Conservation (phyloP, 768 basidiomycete species). For the Collybia nuda region DNA sequence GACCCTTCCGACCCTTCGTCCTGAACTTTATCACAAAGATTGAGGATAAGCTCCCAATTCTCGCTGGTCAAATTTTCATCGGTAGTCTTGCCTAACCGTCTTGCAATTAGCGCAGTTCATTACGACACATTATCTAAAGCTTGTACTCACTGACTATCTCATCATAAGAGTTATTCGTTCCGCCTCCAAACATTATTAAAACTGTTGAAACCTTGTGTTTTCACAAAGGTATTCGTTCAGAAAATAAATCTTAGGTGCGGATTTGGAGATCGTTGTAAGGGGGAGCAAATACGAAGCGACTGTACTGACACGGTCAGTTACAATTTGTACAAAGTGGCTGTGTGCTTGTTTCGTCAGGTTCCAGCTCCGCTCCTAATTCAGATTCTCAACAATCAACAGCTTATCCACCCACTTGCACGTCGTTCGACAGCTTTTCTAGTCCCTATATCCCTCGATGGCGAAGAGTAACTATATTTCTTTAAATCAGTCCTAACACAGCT, state of each 20-base stretch:
- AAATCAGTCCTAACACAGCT: not conserved
- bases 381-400: conserved; percentile 1
- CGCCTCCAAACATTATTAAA: conserved; percentile 67
- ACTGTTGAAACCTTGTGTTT: conserved; percentile 8
- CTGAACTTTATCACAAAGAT: conserved; percentile 93
- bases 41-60: conserved; percentile 94
- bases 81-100: conserved; percentile 81
- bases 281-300: conserved; percentile 4
- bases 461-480: conserved; percentile 39
- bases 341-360: conserved; percentile 14
- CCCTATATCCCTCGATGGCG: conserved; percentile 37
- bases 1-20: conserved; percentile 89
- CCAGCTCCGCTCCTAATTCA: conserved; percentile 11
- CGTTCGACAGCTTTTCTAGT: conserved; percentile 1
- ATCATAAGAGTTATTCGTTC: conserved; percentile 77
- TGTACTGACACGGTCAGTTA: too few relatives aligned
- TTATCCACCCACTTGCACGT: not conserved
- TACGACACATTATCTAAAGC: not conserved
- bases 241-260: not conserved
- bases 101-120: conserved; percentile 3
- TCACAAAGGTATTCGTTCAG: not conserved
- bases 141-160: conserved; percentile 80
- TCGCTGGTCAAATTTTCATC: conserved; percentile 94
- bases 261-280: not conserved
- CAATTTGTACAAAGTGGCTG: conserved; percentile 31